These are phyloP conservation scores for Cladophialophora carrionii DNA, from an alignment of 2,329 filamentous ascomycete species.

Conservation along the genomic window DNA sequence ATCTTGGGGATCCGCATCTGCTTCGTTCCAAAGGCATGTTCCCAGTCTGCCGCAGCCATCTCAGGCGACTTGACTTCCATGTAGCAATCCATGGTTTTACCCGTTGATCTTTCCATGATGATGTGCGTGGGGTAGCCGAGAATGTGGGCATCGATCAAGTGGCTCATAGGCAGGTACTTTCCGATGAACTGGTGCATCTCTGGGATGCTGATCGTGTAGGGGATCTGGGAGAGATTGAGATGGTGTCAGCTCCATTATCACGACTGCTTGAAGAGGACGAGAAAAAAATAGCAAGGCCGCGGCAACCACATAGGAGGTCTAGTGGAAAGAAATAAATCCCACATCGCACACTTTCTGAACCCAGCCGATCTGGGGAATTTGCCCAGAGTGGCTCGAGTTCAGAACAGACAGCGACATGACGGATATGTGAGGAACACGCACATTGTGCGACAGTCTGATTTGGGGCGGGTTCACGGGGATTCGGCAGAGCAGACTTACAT, in stretches of 20 bases:
- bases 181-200: conserved; percentile 55
- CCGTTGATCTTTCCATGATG: conserved; percentile 61
- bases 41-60: conserved; percentile 49
- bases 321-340: neutral
- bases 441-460: neutral
- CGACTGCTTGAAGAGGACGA: neutral
- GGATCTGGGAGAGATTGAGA: conserved; percentile 45
- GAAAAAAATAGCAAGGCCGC: neutral
- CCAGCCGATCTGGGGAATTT: neutral
- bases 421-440: neutral
- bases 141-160: conserved; percentile 33
- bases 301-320: neutral
- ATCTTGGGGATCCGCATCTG: conserved; percentile 49
- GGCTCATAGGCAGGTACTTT: conserved; percentile 45
- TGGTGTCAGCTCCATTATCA: conserved; percentile 1
- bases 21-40: conserved; percentile 44
- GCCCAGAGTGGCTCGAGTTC: neutral
- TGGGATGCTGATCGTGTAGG: conserved; percentile 54
- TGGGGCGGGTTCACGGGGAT: neutral
- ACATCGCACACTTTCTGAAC: neutral
- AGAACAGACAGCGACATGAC: conserved; percentile 5
- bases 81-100: conserved; percentile 60
- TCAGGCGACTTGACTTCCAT: conserved; percentile 49
- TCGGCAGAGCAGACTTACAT: conserved; percentile 37
- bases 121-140: conserved; percentile 57